These are phyloP conservation scores for Fusarium camptoceras DNA, from an alignment of 2,329 filamentous ascomycete species.

Conservation along the genomic window DNA sequence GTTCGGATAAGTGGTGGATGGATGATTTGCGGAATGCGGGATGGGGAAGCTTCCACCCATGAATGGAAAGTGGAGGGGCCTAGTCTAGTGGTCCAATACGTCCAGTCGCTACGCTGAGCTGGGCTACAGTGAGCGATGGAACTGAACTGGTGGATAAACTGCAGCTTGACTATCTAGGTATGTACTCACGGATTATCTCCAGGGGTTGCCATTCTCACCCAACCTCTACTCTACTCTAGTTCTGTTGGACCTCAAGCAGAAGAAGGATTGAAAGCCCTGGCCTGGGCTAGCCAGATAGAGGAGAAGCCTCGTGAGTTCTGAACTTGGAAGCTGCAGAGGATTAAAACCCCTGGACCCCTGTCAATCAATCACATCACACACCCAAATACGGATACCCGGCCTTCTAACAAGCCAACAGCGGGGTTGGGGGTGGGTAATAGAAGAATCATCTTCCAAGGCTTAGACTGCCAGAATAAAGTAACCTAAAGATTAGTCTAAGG, in stretches of 20 bases:
- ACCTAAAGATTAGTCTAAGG: background rate
- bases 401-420: conserved; percentile 16
- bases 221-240: background rate
- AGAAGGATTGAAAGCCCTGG: conserved; percentile 21
- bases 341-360: conserved; percentile 30
- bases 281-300: conserved; percentile 1
- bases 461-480: background rate
- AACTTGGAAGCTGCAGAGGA: conserved; percentile 30
- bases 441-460: background rate
- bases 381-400: conserved; percentile 25
- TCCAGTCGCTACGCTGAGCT: background rate
- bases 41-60: conserved; percentile 39
- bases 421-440: conserved; percentile 2
- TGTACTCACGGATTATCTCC: background rate
- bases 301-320: conserved; percentile 25
- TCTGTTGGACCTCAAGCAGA: conserved; percentile 13
- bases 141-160: conserved; percentile 14
- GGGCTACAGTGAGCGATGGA: background rate
- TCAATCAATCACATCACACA: conserved; percentile 15
- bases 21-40: conserved; percentile 41
- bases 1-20: conserved; percentile 21
- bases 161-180: conserved; percentile 7
- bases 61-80: conserved; percentile 40
- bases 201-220: background rate
- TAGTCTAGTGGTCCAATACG: background rate